phyloP scores from a whole-genome alignment of 2,329 filamentous ascomycete species.

The Diaporthe australafricana region DNA sequence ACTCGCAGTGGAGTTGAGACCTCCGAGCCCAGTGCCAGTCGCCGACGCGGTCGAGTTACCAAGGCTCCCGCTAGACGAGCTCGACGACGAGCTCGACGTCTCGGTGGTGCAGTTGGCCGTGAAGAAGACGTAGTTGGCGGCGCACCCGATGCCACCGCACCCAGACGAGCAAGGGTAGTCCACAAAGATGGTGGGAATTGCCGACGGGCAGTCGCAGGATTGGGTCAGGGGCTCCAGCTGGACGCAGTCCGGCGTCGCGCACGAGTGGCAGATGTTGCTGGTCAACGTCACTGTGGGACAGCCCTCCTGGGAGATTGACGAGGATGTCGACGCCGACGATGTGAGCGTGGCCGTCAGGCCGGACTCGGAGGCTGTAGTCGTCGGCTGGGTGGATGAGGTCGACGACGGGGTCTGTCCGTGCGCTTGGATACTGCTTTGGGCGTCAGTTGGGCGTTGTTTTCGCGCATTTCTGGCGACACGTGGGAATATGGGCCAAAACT shows the following conservation, averaged over 20 bases:
- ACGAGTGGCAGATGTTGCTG: slow-evolving; percentile 37
- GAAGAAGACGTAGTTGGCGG: slow-evolving; percentile 35
- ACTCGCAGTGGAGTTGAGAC: slow-evolving; percentile 10
- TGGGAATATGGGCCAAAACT: neutral
- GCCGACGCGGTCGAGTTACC: slow-evolving; percentile 18
- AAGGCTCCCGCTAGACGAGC: neutral
- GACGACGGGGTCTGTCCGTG: slow-evolving; percentile 1
- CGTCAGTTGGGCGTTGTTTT: neutral
- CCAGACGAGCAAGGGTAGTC: slow-evolving; percentile 37
- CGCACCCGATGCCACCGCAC: slow-evolving; percentile 38
- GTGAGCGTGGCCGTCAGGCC: neutral
- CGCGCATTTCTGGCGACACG: neutral
- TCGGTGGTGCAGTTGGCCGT: slow-evolving; percentile 28
- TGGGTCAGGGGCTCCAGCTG: slow-evolving; percentile 38
- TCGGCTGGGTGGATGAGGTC: neutral
- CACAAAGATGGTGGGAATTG: slow-evolving; percentile 33
- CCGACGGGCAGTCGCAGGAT: slow-evolving; percentile 38
- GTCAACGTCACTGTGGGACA: slow-evolving; percentile 41
- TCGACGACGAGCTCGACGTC: neutral
- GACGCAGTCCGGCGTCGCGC: slow-evolving; percentile 36
- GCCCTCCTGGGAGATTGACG: slow-evolving; percentile 3
- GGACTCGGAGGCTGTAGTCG: slow-evolving; percentile 7
- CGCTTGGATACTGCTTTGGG: slow-evolving; percentile 1
- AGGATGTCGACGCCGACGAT: neutral
- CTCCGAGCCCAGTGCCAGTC: neutral